Conservation (phyloP, 2,329 filamentous ascomycete species). For the Raffaelea arxii region DNA sequence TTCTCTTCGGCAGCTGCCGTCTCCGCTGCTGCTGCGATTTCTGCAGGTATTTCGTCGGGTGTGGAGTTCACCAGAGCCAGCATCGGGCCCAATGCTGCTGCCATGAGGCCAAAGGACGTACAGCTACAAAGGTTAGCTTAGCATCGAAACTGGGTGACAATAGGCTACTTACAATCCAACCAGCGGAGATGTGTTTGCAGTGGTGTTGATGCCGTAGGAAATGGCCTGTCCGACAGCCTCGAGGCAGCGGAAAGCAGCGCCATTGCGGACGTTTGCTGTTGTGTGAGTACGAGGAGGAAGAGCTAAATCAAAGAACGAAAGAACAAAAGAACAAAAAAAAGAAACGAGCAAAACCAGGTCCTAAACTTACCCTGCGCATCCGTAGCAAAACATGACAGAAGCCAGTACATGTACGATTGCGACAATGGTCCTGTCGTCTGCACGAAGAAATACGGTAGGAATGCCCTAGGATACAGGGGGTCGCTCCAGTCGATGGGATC, state of each 20-base stretch:
- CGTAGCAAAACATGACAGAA: constrained; percentile 30
- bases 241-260: constrained; percentile 4
- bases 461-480: constrained; percentile 27
- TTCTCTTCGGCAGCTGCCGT: neutral
- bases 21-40: neutral
- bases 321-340: too few relatives aligned
- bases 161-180: constrained; percentile 3
- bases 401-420: constrained; percentile 35
- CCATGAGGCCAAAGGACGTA: constrained; percentile 2
- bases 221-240: constrained; percentile 5
- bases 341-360: neutral
- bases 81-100: neutral
- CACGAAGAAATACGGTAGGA: constrained; percentile 38
- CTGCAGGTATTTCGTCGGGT: constrained; percentile 1
- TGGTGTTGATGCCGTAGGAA: constrained; percentile 5
- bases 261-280: constrained; percentile 4
- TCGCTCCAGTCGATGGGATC: constrained; percentile 37
- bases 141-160: neutral
- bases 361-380: constrained; percentile 23
- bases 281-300: neutral
- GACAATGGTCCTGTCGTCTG: constrained; percentile 29
- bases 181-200: neutral
- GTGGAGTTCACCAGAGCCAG: constrained; percentile 3
- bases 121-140: neutral
- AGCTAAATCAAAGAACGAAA: too few relatives aligned